Base-by-base conservation (phyloP, 2,329 filamentous ascomycete genomes). In the Ophiosphaerella herpotricha region DNA sequence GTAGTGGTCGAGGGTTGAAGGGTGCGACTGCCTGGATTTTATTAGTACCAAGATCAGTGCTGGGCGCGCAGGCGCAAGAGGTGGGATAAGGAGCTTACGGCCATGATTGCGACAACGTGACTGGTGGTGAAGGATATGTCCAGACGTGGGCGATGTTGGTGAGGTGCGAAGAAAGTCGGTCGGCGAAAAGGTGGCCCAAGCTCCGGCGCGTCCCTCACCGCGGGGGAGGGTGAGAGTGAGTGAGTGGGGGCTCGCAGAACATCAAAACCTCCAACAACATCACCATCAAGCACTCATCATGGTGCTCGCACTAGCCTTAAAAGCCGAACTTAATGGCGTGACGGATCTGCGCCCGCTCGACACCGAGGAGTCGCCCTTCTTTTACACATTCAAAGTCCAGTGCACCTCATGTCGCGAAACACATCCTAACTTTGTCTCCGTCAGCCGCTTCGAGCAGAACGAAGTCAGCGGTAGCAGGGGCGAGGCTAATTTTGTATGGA, bases 401-500 rank as follows among this genome's bases (percentile, higher is more conserved):
- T 99, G 94, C 77, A 97, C 91, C n/a, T 96, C 92, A 46, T 99
- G 94, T 75, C 86, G 91, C 53, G 94, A 99, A 74, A 86, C 82
- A 1, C 92, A 99, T 72, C 83, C 88, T 9, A 99, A 97, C 64
- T 86, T 84, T 77, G 85, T 99, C 44, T 88, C 86, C 48, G 84
- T 97, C 57, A 96, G 84, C 76, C 88, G 93, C 56, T 96, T 95
- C 79, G 93, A 97, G 71, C 82, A 80, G 67, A 92, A 95, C 70
- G 91, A 97, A 58, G 86, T 97, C 73, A 94, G 90, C 57, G 92
- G 92, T 32, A 97, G 92, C 73, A 85, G 91, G 67, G 94, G 94
- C 58, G 92, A 97, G 75, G 94, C 94, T 54, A 97, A 97, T 75
- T 99, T 99, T 75, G 94, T 99, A n/a, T 99, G 94, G 93, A 92